Evolutionary conservation across 2,329 filamentous ascomycete genomes (phyloP), one percentile per base, ranked within the genome.

Genomic region (Aureobasidium sp.): DNA sequence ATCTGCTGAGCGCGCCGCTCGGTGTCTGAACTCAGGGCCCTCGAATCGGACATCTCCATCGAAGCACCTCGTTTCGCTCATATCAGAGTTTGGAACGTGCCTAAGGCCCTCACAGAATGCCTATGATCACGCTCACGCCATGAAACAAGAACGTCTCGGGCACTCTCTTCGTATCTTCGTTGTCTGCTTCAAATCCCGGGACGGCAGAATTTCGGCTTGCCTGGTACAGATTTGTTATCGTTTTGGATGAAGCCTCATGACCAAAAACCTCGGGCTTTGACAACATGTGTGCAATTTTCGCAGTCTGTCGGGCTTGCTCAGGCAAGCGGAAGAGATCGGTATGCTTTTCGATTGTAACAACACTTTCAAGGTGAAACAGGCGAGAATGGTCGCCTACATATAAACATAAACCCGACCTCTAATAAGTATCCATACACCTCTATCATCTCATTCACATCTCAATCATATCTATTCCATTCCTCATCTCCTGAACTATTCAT

Each of bases 201-300:
- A 55, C 37, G 52, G 52, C 52, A 55, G 12, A 43, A 29, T 55
- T n/a, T 55, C 37, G 52, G 52, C 52, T 39, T 55, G 12, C 10
- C 34, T 37, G 15, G 5, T 37, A 37, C 34, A 37, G 34, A 37
- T 13, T 17, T 29, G 29, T 27, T 17, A 10, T 36, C n/a, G 26
- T 37, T 37, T 5, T 37, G 34, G 12, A 37, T 37, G 12, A 41
- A 20, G 34, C 50, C n/a, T 26, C 32, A 10, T 53, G 20, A 32
- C 17, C 37, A 43, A 15, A 43, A 5, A 4, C 26, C 37, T 53
- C 36, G 37, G 52, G 26, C 36, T 55, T 43, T 55, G 52, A n/a
- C 13, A 52, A 12, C 20, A 17, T 2, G 5, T 51, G 12, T n/a
- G 29, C 29, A 44, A 15, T 26, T 7, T 29, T 47, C 5, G 26